Evolutionary conservation across 352 stramenopile genomes (phyloP).

Genomic region (Globisporangium perplexum): DNA sequence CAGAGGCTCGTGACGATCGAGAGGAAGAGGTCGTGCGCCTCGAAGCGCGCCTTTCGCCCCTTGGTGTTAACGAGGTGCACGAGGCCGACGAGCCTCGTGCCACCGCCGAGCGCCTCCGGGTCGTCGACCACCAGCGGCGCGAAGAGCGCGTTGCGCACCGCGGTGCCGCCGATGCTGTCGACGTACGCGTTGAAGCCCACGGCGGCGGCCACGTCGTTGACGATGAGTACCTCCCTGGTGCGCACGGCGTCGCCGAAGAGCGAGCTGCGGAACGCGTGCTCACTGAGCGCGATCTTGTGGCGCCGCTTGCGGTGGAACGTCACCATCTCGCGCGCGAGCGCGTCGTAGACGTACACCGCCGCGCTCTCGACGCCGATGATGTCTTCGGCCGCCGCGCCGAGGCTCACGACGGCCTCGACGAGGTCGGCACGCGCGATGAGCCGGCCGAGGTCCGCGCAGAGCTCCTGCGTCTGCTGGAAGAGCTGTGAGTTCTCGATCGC

Average conservation of each 20-base stretch:
- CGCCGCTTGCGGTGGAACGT: conserved; percentile 71
- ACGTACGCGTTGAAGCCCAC: conserved; percentile 57
- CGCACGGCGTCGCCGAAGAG: conserved; percentile 46
- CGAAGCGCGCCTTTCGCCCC: conserved; percentile 52
- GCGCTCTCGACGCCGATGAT: conserved; percentile 71
- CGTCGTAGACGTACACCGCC: conserved; percentile 54
- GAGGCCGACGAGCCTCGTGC: conserved; percentile 52
- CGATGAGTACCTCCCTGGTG: conserved; percentile 46
- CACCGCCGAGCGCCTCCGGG: conserved; percentile 15
- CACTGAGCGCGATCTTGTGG: conserved; percentile 46
- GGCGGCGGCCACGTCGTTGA: conserved; percentile 41
- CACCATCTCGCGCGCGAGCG: conserved; percentile 36
- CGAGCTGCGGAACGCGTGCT: conserved; percentile 42
- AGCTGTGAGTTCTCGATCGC: conserved; percentile 79
- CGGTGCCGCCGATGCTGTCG: conserved; percentile 51
- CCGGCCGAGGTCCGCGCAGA: conserved; percentile 56
- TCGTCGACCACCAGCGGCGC: conserved; percentile 57
- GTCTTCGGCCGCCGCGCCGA: conserved; percentile 49
- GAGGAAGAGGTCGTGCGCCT: conserved; percentile 65
- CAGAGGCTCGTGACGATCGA: conserved; percentile 70
- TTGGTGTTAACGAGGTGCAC: conserved; percentile 72
- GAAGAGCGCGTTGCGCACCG: conserved; percentile 54
- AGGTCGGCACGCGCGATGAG: conserved; percentile 58
- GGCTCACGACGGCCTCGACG: conserved; percentile 46
- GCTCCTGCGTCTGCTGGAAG: conserved; percentile 74